These are phyloP conservation scores for Conoideocrella luteorostrata DNA, from an alignment of 2,329 filamentous ascomycete species.

Conservation along the genomic window DNA sequence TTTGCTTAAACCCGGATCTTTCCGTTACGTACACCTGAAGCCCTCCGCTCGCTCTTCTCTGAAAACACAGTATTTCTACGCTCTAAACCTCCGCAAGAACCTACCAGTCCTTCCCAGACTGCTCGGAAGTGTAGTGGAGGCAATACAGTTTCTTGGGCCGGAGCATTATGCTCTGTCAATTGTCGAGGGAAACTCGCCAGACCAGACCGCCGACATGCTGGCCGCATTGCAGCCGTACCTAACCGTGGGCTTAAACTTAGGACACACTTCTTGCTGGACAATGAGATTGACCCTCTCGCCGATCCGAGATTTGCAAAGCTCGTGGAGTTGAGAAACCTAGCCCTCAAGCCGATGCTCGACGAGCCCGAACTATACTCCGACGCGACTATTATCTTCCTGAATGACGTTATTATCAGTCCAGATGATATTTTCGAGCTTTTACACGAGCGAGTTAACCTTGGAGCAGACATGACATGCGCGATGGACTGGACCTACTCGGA, in stretches of 20 bases:
- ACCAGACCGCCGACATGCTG: conserved; percentile 45
- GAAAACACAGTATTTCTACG: conserved; percentile 37
- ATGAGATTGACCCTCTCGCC: conserved; percentile 34
- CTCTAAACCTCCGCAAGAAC: conserved; percentile 41
- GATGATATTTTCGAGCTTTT: conserved; percentile 53
- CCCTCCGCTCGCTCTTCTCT: not conserved
- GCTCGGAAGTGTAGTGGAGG: conserved; percentile 41
- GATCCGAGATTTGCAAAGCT: conserved; percentile 40
- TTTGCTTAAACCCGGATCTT: not conserved
- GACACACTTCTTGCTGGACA: conserved; percentile 35
- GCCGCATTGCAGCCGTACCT: conserved; percentile 31
- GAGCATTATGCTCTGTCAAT: conserved; percentile 34
- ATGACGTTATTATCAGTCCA: conserved; percentile 45
- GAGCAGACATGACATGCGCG: conserved; percentile 50
- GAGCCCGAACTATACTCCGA: conserved; percentile 21
- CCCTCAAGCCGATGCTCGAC: conserved; percentile 38
- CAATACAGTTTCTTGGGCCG: conserved; percentile 42
- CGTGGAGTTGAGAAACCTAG: conserved; percentile 47
- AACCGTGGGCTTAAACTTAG: conserved; percentile 27
- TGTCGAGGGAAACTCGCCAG: not conserved
- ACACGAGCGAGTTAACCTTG: conserved; percentile 38
- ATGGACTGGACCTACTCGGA: conserved; percentile 48
- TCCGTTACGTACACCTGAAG: not conserved
- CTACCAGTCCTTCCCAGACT: conserved; percentile 34
- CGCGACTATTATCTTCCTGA: conserved; percentile 44